Percentiles rank a stretch among this genome's conserved stretches.
Evolutionary conservation across 345 rosid genomes (phyloP).

Genomic region (Euphorbia pulcherrima): DNA sequence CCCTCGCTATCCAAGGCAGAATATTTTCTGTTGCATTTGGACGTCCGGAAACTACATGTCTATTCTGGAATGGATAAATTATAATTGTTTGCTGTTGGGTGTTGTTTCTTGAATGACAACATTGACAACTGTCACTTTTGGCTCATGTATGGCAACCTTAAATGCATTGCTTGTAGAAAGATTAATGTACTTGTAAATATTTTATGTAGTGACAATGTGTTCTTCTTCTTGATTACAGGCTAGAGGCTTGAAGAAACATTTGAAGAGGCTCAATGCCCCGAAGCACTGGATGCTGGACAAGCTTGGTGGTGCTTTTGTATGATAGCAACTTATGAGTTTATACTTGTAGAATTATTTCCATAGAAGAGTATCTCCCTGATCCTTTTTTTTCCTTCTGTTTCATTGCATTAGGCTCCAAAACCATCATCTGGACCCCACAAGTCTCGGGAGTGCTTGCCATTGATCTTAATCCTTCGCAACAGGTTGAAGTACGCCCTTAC

Average conservation of each 20-base stretch:
- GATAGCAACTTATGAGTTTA: background rate
- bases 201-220: background rate
- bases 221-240: conserved; percentile 3
- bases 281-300: conserved; percentile 3
- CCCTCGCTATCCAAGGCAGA: conserved; percentile 59
- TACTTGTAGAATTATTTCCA: background rate
- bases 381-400: background rate
- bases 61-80: background rate
- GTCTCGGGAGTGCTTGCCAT: conserved; percentile 3
- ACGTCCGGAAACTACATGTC: conserved; percentile 49
- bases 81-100: background rate
- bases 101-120: background rate
- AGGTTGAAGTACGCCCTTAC: conserved; percentile 3
- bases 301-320: background rate
- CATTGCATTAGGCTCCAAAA: conserved; percentile 2
- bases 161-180: background rate
- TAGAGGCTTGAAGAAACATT: conserved; percentile 3
- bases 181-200: background rate
- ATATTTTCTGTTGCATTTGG: conserved; percentile 27
- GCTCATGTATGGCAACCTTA: background rate
- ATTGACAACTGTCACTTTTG: background rate
- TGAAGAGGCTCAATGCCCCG: conserved; percentile 14
- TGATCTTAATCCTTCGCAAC: conserved; percentile 3
- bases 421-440: conserved; percentile 7
- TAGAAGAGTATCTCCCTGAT: background rate